Evolutionary conservation across 2,329 filamentous ascomycete genomes (phyloP).

Genomic region (Exophiala viscosa): DNA sequence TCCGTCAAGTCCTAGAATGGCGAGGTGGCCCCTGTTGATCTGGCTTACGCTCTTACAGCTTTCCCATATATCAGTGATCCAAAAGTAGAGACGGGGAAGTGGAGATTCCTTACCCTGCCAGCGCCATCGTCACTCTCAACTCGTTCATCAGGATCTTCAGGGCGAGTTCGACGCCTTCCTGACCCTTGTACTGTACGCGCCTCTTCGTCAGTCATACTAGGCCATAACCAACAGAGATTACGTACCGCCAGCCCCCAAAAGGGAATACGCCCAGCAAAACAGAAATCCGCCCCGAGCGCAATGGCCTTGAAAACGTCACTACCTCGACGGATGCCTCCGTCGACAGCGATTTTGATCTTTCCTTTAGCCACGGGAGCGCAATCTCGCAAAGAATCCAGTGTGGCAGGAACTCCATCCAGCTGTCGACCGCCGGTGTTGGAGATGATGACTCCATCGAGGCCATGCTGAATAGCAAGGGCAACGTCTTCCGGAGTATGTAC

Average conservation of each 20-base stretch:
- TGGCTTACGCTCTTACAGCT: slow-evolving; percentile 30
- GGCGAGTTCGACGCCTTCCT: slow-evolving; percentile 10
- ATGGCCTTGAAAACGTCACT: slow-evolving; percentile 39
- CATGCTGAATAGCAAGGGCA: slow-evolving; percentile 20
- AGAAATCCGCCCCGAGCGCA: slow-evolving; percentile 35
- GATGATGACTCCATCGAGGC: slow-evolving; percentile 23
- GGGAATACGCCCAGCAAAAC: slow-evolving; percentile 34
- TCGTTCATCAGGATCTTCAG: slow-evolving; percentile 12
- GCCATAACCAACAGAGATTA: too few relatives aligned
- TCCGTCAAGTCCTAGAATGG: slow-evolving; percentile 30
- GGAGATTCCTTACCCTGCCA: slow-evolving; percentile 28
- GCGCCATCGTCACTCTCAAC: slow-evolving; percentile 12
- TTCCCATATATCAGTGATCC: background rate
- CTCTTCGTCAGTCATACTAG: too few relatives aligned
- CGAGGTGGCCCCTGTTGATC: slow-evolving; percentile 32
- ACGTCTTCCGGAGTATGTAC: slow-evolving; percentile 24
- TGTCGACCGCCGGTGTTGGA: slow-evolving; percentile 26
- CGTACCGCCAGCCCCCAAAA: slow-evolving; percentile 35
- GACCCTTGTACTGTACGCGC: slow-evolving; percentile 11
- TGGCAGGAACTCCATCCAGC: slow-evolving; percentile 24
- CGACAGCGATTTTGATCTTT: slow-evolving; percentile 31
- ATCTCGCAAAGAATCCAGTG: slow-evolving; percentile 22
- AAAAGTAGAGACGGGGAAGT: background rate
- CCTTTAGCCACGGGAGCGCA: slow-evolving; percentile 28
- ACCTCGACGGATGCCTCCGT: slow-evolving; percentile 36